Evolutionary conservation across 2,329 filamentous ascomycete genomes (phyloP).

Genomic region (Claviceps lovelessii): DNA sequence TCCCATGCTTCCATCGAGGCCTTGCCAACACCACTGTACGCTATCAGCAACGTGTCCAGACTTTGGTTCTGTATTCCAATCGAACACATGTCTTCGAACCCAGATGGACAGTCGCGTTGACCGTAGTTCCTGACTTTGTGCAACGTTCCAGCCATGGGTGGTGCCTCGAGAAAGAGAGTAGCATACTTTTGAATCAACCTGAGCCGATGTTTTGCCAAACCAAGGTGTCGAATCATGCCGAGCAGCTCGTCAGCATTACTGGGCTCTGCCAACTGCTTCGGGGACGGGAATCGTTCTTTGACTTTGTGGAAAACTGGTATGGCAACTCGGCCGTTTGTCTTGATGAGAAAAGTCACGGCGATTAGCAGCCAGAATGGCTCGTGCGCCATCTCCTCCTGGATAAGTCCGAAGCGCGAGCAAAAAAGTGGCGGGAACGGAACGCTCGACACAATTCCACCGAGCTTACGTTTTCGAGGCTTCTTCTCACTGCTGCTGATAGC

Average conservation of each 20-base stretch:
- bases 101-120: slow-evolving; percentile 17
- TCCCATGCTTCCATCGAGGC: slow-evolving; percentile 48
- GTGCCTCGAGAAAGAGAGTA: slow-evolving; percentile 47
- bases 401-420: slow-evolving; percentile 54
- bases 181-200: slow-evolving; percentile 57
- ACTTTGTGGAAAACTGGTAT: slow-evolving; percentile 62
- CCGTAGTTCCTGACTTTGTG: slow-evolving; percentile 38
- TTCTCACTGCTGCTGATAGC: slow-evolving; percentile 6
- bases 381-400: slow-evolving; percentile 65
- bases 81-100: not conserved
- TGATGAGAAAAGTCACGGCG: slow-evolving; percentile 72
- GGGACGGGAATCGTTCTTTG: slow-evolving; percentile 53
- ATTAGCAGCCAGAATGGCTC: slow-evolving; percentile 71
- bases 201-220: slow-evolving; percentile 55
- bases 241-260: slow-evolving; percentile 37
- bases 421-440: slow-evolving; percentile 55
- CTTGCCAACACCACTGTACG: slow-evolving; percentile 1
- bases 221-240: slow-evolving; percentile 52
- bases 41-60: not conserved
- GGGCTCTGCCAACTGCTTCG: slow-evolving; percentile 43
- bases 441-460: slow-evolving; percentile 33
- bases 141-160: slow-evolving; percentile 44
- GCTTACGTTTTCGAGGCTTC: slow-evolving; percentile 18
- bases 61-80: not conserved
- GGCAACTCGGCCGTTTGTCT: slow-evolving; percentile 58